Conservation (phyloP, 2,329 filamentous ascomycete genomes). For the Didymella arachidicola region DNA sequence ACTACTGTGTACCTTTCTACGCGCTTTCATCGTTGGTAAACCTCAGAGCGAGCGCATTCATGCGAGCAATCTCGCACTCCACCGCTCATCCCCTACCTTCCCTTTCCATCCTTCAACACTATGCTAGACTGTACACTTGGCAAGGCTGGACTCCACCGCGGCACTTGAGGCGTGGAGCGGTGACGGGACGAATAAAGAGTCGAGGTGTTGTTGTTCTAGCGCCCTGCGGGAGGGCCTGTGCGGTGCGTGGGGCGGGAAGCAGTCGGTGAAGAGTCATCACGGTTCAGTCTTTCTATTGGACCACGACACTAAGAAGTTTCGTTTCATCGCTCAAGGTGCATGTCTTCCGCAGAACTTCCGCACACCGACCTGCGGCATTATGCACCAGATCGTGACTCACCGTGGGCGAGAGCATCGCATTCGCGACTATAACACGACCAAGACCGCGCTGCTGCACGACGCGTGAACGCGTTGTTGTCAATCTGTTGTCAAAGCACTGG, state of each 20-base stretch:
- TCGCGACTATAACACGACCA: conserved; percentile 52
- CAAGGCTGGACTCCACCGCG: conserved; percentile 26
- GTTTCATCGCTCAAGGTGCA: conserved; percentile 41
- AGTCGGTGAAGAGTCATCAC: conserved; percentile 46
- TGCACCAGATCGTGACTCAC: conserved; percentile 48
- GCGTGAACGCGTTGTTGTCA: conserved; percentile 45
- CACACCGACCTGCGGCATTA: conserved; percentile 28
- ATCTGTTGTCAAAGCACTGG: conserved; percentile 16
- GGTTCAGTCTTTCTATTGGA: conserved; percentile 37
- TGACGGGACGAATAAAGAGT: conserved; percentile 43
- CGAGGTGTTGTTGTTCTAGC: conserved; percentile 42
- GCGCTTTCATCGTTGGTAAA: neutral
- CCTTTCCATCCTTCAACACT: conserved; percentile 9
- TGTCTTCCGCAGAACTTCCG: conserved; percentile 16
- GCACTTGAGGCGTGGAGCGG: conserved; percentile 41
- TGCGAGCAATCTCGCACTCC: neutral
- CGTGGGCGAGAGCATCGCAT: conserved; percentile 35
- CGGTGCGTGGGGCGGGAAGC: conserved; percentile 20
- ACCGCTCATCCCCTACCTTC: conserved; percentile 18
- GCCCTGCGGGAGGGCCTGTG: conserved; percentile 37
- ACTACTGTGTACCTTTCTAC: conserved; percentile 5
- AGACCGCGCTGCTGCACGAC: conserved; percentile 34
- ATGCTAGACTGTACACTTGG: conserved; percentile 3
- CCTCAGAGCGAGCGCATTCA: neutral
- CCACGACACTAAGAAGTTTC: conserved; percentile 43